Evolutionary conservation across 1,284 basidiomycete genomes (phyloP).

Genomic region (Stygiomarasmius scandens): DNA sequence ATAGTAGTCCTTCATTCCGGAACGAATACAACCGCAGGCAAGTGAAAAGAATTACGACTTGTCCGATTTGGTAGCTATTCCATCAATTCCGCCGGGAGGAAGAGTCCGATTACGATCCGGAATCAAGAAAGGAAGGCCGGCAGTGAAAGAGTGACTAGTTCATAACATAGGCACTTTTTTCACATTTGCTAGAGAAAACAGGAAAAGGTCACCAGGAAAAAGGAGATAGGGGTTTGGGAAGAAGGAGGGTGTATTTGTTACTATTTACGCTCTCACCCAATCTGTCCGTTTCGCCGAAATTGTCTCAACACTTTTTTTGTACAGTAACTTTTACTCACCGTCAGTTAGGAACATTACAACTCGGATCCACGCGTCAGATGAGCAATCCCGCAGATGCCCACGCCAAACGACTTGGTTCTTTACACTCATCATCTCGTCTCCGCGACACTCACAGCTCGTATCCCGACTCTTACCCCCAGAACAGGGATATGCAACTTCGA

Average conservation of each 20-base stretch:
- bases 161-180: no score
- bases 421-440: not conserved
- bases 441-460: no score
- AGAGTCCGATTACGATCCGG: not conserved
- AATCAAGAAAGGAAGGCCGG: not conserved
- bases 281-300: not conserved
- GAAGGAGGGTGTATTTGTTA: no score
- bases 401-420: not conserved
- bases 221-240: no score
- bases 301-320: not conserved
- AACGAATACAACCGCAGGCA: no score
- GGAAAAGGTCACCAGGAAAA: no score
- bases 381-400: not conserved
- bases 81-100: not conserved
- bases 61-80: not conserved
- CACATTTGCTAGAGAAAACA: no score
- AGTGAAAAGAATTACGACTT: not conserved
- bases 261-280: no score
- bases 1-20: no score
- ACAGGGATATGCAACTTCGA: not conserved
- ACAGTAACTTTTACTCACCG: not conserved
- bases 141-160: not conserved
- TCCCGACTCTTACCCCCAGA: not conserved
- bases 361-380: not conserved
- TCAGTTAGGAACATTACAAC: not conserved